Evolutionary conservation across 305 asterid species (phyloP), one percentile per base, ranked within the genome.

Genomic region (Plantago coronopus): DNA sequence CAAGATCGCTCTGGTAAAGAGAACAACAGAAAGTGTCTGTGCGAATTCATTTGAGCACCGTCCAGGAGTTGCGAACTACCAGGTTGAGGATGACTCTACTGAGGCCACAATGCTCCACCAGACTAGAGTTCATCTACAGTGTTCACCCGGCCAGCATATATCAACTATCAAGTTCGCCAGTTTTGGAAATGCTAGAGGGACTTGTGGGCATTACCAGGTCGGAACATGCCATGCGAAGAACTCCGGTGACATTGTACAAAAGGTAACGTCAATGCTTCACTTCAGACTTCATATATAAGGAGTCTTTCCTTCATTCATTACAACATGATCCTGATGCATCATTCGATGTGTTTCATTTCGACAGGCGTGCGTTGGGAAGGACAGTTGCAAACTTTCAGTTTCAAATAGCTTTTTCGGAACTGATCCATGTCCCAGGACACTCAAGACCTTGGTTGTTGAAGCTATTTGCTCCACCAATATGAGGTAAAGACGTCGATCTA

Each of bases 361-460:
- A 56, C 81, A 80, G 89, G 67, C 50, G 70, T 84, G 88, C 64
- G 22, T 78, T 15, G 87, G 83, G 56, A 70, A 68, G 71, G 73
- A 70, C 61, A 80, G 72, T 67, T 85, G 94, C 74, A 73, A 59
- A 71, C 57, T 81, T 23, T 44, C 73, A 17, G 78, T 76, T 18
- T 69, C 85, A 1, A 76, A 76, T 37, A 71, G 64, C 66, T 76
- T 48, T 70, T 84, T 84, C 15, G 83, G 84, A 18, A 60, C 62
- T 3, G 93, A 84, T 61, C 93, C 89, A 11, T 84, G 87, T 61
- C 89, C 93, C 3, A 68, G 29, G 17, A 79, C 74, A 37, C 57
- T 82, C 68, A 85, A 85, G 81, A 76, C 56, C 65, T 74, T 82
- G 27, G 74, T 65, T 11, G 77, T 82, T 10, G 87, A 85, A 69